Evolutionary conservation across 83 land plant genomes (phyloP).

Genomic region (Isoetes engelmannii): DNA sequence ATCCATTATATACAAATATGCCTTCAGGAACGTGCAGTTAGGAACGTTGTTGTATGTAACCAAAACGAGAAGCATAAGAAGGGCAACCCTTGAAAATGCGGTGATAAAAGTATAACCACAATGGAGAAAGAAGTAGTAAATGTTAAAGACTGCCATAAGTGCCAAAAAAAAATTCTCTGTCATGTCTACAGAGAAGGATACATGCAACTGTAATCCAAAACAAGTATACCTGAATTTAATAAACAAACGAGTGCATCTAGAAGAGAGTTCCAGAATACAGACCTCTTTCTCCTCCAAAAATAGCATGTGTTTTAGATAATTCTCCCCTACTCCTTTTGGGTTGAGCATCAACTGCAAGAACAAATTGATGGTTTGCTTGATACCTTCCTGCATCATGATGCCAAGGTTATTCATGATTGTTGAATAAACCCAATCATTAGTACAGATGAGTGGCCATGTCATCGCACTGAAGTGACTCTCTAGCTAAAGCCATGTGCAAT

Average conservation of each 20-base stretch:
- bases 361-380: conserved; percentile 60
- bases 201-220: conserved; percentile 56
- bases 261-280: background rate
- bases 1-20: too few relatives aligned
- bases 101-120: conserved; percentile 19
- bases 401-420: too few relatives aligned
- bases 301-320: conserved; percentile 48
- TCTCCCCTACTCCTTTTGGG: conserved; percentile 15
- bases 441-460: too few relatives aligned
- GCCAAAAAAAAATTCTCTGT: conserved; percentile 14
- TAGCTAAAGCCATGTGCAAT: too few relatives aligned
- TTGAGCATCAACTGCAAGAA: conserved; percentile 55
- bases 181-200: conserved; percentile 68
- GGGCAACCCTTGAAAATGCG: conserved; percentile 3
- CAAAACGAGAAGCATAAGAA: conserved; percentile 2
- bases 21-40: background rate
- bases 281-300: conserved; percentile 53
- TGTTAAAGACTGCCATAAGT: background rate
- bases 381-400: conserved; percentile 60
- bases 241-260: background rate
- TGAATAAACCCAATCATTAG: too few relatives aligned
- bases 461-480: too few relatives aligned
- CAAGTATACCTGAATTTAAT: background rate
- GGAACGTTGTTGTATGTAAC: conserved; percentile 18
- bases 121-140: conserved; percentile 2